A percentile compares a stretch with the other conserved stretches of the same genome.
Conservation (phyloP, 805 yeast species). For the Kazachstania africana region DNA sequence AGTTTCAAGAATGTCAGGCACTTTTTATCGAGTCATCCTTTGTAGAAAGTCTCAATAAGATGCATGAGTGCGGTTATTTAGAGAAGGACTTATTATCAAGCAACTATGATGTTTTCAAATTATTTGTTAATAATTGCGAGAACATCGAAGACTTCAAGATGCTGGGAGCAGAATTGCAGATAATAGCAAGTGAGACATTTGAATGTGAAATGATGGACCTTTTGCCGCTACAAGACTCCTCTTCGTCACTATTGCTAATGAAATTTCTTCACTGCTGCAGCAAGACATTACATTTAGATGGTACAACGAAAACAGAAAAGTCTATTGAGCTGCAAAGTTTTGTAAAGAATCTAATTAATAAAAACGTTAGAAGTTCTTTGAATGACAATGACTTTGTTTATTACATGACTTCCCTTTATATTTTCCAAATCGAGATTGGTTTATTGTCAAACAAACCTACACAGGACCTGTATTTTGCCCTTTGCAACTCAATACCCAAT, state of each 20-base stretch:
- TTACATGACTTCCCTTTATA: not conserved
- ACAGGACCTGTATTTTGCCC: not conserved
- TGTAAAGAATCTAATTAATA: no score
- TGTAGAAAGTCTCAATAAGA: slow-evolving; percentile 12
- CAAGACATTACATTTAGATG: no score
- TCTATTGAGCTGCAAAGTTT: not conserved
- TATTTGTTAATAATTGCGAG: slow-evolving; percentile 13
- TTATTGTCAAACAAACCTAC: no score
- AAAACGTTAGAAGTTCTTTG: not conserved
- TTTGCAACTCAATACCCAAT: not conserved
- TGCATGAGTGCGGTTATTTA: slow-evolving; percentile 11
- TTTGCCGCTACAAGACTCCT: no score
- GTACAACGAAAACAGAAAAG: no score
- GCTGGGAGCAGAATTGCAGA: slow-evolving; percentile 7
- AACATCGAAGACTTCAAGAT: slow-evolving; percentile 4
- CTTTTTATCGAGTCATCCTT: slow-evolving; percentile 15
- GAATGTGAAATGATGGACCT: no score
- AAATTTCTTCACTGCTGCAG: no score
- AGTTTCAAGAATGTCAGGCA: slow-evolving; percentile 10
- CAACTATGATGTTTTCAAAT: slow-evolving; percentile 4
- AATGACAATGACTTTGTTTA: not conserved
- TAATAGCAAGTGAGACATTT: slow-evolving; percentile 1
- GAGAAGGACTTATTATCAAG: slow-evolving; percentile 1
- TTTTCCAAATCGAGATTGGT: no score
- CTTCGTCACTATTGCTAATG: no score